phyloP scores from a whole-genome alignment of 139 green algal genomes.

The Desmodesmus armatus region DNA sequence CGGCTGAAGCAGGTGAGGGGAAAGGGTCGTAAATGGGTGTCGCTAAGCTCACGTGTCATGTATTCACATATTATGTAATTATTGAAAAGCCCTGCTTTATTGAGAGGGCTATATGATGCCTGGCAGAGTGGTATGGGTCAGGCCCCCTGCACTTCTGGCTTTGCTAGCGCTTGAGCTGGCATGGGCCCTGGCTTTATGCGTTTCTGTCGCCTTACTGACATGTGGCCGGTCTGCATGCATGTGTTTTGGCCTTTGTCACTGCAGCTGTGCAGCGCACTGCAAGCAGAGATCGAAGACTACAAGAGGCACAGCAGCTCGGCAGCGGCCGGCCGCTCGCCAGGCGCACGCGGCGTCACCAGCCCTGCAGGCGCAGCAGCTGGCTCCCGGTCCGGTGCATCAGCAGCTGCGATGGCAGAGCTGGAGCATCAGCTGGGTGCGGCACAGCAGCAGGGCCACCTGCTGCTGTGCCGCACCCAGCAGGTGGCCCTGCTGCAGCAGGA shows the following conservation, averaged over 20 bases:
- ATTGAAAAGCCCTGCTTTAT: no score
- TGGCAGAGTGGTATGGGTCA: no score
- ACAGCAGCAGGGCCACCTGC: not conserved
- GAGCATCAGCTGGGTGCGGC: not conserved
- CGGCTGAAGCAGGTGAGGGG: slow-evolving; percentile 24
- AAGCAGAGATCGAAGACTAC: slow-evolving; percentile 30
- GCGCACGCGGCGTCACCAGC: not conserved
- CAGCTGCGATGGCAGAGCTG: not conserved
- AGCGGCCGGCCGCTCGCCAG: not conserved
- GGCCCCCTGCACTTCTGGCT: no score
- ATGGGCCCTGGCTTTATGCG: no score
- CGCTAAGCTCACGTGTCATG: no score
- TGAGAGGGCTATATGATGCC: no score
- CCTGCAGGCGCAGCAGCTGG: not conserved
- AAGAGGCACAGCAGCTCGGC: not conserved
- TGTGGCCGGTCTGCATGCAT: not conserved
- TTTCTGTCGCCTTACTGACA: no score
- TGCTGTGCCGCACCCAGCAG: slow-evolving; percentile 8
- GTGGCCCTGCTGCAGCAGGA: not conserved
- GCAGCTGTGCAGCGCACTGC: slow-evolving; percentile 16
- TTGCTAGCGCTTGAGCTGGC: no score
- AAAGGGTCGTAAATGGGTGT: no score
- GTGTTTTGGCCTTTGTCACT: not conserved
- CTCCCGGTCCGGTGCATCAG: not conserved
- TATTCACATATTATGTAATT: no score